Base-by-base conservation (phyloP, 2,329 filamentous ascomycete genomes). In the Aureobasidium zeae region DNA sequence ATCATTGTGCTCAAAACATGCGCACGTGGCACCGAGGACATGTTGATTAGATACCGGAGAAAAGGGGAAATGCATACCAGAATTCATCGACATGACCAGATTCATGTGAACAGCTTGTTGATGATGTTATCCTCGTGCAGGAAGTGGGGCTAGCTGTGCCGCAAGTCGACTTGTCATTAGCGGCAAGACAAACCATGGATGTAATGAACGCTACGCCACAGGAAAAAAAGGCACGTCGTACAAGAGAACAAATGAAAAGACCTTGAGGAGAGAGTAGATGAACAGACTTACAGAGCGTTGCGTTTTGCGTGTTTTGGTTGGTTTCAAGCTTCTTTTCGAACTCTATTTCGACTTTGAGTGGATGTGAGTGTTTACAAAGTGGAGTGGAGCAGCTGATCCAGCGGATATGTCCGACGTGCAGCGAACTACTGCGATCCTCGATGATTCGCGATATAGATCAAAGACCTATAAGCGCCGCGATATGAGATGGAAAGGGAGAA, bases 71-170 rank as follows among this genome's bases (percentile, higher is more conserved):
- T 33, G 29, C 39, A 43, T 43, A 43, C 39, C 39, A 26, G 39
- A 33, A 43, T 43, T 43, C 39, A 43, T 43, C 22, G 39, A 43
- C 29, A 29, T 29, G 29, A 43, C 39, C 16, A 43, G 30, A 43
- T 43, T 43, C 39, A 43, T 43, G 30, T 43, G 39, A 43, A 43
- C 29, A 43, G 30, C n/a, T n/a, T n/a, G 22, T 29, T 43, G 39
- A 34, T 34, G 29, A 43, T 43, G 39, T 30, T 43, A 43, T 43
- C 29, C 15, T 25, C 30, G 15, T 43, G 39, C 39, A 43, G 39
- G 30, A 34, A 43, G 39, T 34, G 39, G 39, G 39, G 39, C 30
- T 26, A 12, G 28, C 39, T 43, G 39, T 43, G 39, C 39, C 39
- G 39, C 39, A 43, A 15, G n/a, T n/a, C n/a, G n/a, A n/a, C 19